Evolutionary conservation across 2,329 filamentous ascomycete species (phyloP).

Genomic region (Chrysoporthe austroafricana): DNA sequence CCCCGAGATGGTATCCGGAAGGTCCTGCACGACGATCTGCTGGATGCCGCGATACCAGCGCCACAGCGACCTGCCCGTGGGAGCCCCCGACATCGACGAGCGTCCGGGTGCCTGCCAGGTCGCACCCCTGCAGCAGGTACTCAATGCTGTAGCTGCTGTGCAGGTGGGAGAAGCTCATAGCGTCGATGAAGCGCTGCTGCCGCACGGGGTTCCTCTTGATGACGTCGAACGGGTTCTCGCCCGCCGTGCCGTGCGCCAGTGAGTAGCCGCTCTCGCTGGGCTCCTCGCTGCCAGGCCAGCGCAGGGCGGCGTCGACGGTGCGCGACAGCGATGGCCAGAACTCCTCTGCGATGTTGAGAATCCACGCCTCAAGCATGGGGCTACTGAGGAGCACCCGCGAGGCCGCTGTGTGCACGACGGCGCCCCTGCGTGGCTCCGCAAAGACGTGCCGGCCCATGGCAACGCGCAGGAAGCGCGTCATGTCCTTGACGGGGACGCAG

Average conservation of each 20-base stretch:
- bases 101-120: neutral
- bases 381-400: neutral
- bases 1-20: slow-evolving; percentile 3
- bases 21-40: slow-evolving; percentile 2
- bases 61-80: neutral
- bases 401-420: neutral
- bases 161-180: slow-evolving; percentile 1
- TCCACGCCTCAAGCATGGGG: slow-evolving; percentile 7
- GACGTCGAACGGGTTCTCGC: neutral
- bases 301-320: neutral
- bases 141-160: neutral
- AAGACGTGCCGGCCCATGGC: neutral
- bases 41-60: neutral
- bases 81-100: slow-evolving; percentile 10
- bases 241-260: neutral
- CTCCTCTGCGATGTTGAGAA: neutral
- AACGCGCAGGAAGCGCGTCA: neutral
- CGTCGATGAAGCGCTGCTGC: neutral
- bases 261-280: slow-evolving; percentile 6
- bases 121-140: neutral
- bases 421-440: neutral
- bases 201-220: neutral
- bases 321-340: neutral
- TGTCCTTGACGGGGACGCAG: neutral
- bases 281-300: neutral